Evolutionary conservation across 176 grass and related monocot species (phyloP), one percentile per base, ranked within the genome.

Genomic region (Pharus latifolius): DNA sequence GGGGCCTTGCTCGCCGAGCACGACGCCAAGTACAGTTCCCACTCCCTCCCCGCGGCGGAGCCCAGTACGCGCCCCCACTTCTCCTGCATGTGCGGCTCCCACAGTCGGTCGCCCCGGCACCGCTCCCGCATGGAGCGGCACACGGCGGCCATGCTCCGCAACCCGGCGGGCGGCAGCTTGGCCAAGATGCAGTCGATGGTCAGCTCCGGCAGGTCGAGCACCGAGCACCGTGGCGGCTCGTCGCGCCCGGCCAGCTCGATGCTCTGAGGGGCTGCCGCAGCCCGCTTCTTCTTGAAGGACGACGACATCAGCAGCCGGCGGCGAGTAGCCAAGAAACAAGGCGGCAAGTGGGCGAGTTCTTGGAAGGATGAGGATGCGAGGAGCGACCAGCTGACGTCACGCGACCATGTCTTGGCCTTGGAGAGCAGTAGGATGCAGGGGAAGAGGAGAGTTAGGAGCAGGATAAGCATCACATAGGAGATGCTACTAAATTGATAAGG

Each of bases 401-500:
- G 72, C 17, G 73, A 63, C 84, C 91, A 90, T 87, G 68, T 63
- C 73, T n/a, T n/a, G n/a, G n/a, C n/a, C n/a, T 85, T 91, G 16
- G 91, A 88, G 52, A 96, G 18, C 29, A 96, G 63, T 28, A 91
- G 46, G 42, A 87, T 52, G 42, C 60, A 80, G 76, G 85, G 63
- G 59, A 79, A 74, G 48, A 76, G 72, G 70, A 91, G 81, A 59
- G 95, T 79, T 41, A 87, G 69, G 24, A 86, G 54, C 62, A 94
- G 79, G 79, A 79, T 73, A 68, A 94, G 82, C 95, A 99, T 99
- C n/a, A n/a, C n/a, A n/a, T n/a, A n/a, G n/a, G n/a, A n/a, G n/a
- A n/a, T n/a, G n/a, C n/a, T n/a, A n/a, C n/a, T n/a, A n/a, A n/a
- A n/a, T n/a, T n/a, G n/a, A n/a, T n/a, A n/a, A n/a, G n/a, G n/a